Evolutionary conservation across 2,329 filamentous ascomycete species (phyloP).

Genomic region (Curvularia spicifera): DNA sequence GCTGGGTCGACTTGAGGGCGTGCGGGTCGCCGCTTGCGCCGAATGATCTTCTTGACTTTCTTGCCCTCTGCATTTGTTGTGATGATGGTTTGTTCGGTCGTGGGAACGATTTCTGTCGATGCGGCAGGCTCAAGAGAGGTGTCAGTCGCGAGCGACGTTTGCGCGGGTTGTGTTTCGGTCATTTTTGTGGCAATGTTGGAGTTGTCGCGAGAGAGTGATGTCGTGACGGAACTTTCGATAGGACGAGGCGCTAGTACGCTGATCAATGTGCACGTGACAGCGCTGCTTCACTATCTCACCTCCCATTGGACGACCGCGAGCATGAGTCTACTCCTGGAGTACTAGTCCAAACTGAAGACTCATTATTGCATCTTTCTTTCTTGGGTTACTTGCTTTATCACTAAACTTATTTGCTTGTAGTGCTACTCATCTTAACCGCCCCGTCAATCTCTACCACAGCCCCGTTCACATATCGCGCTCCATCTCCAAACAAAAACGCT

Average conservation of each 20-base stretch:
- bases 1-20: conserved; percentile 88
- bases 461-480: conserved; percentile 56
- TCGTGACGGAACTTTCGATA: conserved; percentile 28
- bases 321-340: background rate
- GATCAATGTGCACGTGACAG: conserved; percentile 53
- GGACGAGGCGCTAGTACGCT: conserved; percentile 17
- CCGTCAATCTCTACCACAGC: conserved; percentile 59
- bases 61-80: conserved; percentile 56
- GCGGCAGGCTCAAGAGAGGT: conserved; percentile 32
- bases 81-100: conserved; percentile 40
- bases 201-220: conserved; percentile 6
- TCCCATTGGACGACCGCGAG: background rate
- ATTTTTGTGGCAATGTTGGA: conserved; percentile 27
- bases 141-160: conserved; percentile 29
- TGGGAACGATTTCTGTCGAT: conserved; percentile 34
- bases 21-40: conserved; percentile 88
- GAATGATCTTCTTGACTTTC: conserved; percentile 89
- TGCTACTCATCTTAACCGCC: conserved; percentile 43
- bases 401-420: conserved; percentile 26
- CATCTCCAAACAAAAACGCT: conserved; percentile 56
- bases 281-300: conserved; percentile 39
- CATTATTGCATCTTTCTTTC: background rate
- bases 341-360: too few species aligned
- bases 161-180: conserved; percentile 29
- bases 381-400: background rate